These are phyloP conservation scores for Penicillium flavigenum DNA, from an alignment of 495 filamentous ascomycete species.

Conservation along the genomic window DNA sequence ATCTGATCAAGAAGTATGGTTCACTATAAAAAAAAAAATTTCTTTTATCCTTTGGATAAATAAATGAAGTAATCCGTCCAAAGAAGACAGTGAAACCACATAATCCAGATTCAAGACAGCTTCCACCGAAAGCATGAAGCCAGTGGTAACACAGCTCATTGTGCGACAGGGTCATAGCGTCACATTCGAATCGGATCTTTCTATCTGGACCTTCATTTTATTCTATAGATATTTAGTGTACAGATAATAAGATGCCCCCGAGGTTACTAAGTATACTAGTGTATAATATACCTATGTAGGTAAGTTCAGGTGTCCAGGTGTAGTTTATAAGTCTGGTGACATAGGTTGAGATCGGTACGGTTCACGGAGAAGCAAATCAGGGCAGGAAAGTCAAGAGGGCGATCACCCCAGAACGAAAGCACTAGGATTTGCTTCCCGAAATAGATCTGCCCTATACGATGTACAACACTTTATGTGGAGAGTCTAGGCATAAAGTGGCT, in stretches of 20 bases:
- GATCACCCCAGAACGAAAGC: not conserved
- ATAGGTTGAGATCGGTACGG: not conserved
- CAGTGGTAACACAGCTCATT: constrained; percentile 7
- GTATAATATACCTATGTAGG: no score
- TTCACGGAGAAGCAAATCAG: not conserved
- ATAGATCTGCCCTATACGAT: not conserved
- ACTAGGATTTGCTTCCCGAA: not conserved
- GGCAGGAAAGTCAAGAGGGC: not conserved
- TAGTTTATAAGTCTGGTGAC: not conserved
- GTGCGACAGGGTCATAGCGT: constrained; percentile 9
- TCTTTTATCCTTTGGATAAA: no score
- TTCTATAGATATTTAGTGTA: no score
- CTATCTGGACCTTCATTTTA: not conserved
- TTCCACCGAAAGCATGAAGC: not conserved
- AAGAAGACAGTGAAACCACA: not conserved
- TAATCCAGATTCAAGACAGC: not conserved
- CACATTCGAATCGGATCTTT: not conserved
- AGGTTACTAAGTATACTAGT: not conserved
- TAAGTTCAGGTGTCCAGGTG: no score
- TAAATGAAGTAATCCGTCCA: not conserved
- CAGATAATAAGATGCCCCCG: not conserved
- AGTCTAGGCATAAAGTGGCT: not conserved
- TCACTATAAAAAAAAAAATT: not conserved
- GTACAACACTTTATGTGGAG: no score
- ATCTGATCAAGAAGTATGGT: not conserved